A percentile compares a stretch with the other conserved stretches of the same genome.
Conservation (phyloP, 106 monocot species). For the Allium sativum region DNA sequence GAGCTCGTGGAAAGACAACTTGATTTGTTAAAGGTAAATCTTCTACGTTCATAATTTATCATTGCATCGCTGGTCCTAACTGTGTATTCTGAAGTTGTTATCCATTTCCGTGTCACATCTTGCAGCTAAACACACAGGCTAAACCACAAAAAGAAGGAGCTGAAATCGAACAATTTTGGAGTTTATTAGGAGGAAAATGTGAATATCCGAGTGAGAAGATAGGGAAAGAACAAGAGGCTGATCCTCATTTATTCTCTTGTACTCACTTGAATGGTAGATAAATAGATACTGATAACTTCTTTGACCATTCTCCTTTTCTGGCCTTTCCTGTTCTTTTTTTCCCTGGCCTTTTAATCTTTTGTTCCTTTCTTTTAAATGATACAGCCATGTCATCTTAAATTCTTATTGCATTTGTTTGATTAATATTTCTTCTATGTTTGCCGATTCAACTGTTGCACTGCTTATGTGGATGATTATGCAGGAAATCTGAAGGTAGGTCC, state of each 20-base stretch:
- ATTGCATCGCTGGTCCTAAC: no score
- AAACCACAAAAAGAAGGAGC: constrained; percentile 85
- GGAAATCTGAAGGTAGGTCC: constrained; percentile 46
- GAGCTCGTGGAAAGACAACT: constrained; percentile 91
- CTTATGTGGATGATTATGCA: constrained; percentile 14
- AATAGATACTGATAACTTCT: not conserved
- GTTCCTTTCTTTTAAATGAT: no score
- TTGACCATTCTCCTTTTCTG: no score
- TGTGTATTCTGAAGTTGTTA: no score
- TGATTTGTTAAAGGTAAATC: constrained; percentile 81
- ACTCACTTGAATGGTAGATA: constrained; percentile 59
- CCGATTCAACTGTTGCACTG: constrained; percentile 3
- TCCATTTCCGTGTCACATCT: not conserved
- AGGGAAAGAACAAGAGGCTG: constrained; percentile 64
- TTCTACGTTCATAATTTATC: no score
- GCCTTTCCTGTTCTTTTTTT: no score
- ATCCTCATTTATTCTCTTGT: constrained; percentile 89
- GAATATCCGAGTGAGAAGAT: constrained; percentile 84
- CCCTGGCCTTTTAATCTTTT: no score
- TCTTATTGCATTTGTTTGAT: constrained; percentile 1
- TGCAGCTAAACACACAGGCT: constrained; percentile 83
- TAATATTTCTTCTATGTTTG: constrained; percentile 6
- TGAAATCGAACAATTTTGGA: constrained; percentile 93
- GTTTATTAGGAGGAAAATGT: constrained; percentile 70
- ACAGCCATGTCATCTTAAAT: no score